These are phyloP conservation scores for Aspergillus ochraceus DNA, from an alignment of 2,329 filamentous ascomycete genomes.

Conservation along the genomic window DNA sequence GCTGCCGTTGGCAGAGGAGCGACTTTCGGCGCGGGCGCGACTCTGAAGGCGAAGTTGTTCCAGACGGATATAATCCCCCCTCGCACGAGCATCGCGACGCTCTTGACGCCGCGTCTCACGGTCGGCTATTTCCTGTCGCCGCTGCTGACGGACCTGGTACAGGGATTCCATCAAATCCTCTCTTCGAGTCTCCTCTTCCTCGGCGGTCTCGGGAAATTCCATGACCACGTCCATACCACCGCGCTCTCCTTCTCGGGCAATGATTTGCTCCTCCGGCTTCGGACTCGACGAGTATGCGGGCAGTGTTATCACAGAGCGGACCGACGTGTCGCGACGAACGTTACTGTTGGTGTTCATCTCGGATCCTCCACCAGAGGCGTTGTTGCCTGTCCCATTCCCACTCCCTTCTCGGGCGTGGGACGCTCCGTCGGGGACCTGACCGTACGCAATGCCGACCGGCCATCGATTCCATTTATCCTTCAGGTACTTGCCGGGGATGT, in stretches of 20 bases:
- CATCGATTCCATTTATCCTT: conserved; percentile 55
- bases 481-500: conserved; percentile 51
- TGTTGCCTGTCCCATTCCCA: conserved; percentile 24
- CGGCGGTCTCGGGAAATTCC: conserved; percentile 76
- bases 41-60: conserved; percentile 60
- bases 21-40: conserved; percentile 50
- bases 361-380: conserved; percentile 26
- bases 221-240: conserved; percentile 88
- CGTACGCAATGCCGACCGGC: conserved; percentile 45
- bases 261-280: conserved; percentile 73
- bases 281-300: conserved; percentile 78
- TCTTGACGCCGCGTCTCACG: conserved; percentile 72
- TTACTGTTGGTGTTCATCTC: conserved; percentile 30
- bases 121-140: conserved; percentile 73
- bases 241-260: conserved; percentile 87
- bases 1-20: conserved; percentile 32
- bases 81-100: conserved; percentile 68
- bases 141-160: conserved; percentile 81
- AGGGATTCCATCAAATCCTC: conserved; percentile 91
- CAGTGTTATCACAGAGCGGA: conserved; percentile 92
- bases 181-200: conserved; percentile 74
- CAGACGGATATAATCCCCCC: conserved; percentile 70
- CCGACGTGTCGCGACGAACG: conserved; percentile 79
- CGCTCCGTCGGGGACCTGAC: conserved; percentile 35
- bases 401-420: conserved; percentile 12